Base-by-base conservation (phyloP, 768 basidiomycete genomes). In the Lentinus brumalis region DNA sequence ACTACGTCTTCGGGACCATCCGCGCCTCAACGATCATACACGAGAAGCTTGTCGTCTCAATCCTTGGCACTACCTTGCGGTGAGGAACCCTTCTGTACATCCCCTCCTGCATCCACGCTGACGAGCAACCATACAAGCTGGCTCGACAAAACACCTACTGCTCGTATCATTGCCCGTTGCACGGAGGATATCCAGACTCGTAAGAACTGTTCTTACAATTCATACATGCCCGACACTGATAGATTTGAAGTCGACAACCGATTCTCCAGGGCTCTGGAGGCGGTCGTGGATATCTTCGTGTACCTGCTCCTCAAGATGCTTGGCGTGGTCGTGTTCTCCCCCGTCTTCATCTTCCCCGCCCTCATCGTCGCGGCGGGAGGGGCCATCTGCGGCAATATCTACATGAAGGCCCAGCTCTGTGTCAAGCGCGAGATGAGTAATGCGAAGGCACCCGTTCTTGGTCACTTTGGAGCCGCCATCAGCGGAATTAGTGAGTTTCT, bases 81-180 rank as follows among this genome's bases (percentile, higher is more conserved):
- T 45, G 44, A 45, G 44, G 9, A 21, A n/a, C 44, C 16, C 8
- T n/a, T 45, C 44, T n/a, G 44, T n/a, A n/a, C n/a, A n/a, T n/a
- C n/a, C n/a, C n/a, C 21, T 26, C 21, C 21, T 26, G 21, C 8
- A 10, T n/a, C 14, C 12, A 26, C 3, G 39, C 53, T 5, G 40
- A 44, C 18, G 44, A 12, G 10, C 29, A 30, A 12, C 40, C 2
- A 31, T 56, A 38, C 16, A 80, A 82, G 60, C 2, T 83, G 80
- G 78, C 73, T 84, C 10, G 83, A 84, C 60, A 77, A 70, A 8
- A 81, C 80, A 2, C 82, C 82, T 1, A 77, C 77, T 0, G 80
- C 81, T 21, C 82, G 88, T 5, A 82, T 91, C 53, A 83, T 89
- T 42, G 76, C 86, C 32, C 79, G 88, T 52, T 84, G 84, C 69